Base-by-base conservation (phyloP, 768 basidiomycete species). In the Lactarius deliciosus region DNA sequence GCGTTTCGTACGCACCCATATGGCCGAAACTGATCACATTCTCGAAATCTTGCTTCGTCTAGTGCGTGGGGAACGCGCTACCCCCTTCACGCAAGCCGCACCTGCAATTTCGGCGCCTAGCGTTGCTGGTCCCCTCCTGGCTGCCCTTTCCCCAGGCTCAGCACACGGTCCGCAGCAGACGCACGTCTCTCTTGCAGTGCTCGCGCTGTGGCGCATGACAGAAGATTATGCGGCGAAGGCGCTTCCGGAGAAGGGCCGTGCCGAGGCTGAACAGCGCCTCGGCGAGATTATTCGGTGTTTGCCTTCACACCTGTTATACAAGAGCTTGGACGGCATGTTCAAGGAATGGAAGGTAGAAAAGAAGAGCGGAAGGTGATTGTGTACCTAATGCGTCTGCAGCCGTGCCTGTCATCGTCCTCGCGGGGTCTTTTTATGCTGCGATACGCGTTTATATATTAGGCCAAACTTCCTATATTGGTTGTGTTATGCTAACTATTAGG, bases 281-380 rank as follows among this genome's bases (percentile, higher is more conserved):
- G 90, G 91, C 20, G 95, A 98, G 78, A 92, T 99, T 70, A 90
- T 99, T 67, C 83, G 93, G 73, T 90, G 87, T 74, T 75, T 99
- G 69, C 96, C 97, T 38, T 87, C 88, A 36, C 90, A 93, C 75
- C 79, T 96, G 70, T 83, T 96, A 68, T 91, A 92, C 79, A 92
- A 92, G 78, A 92, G 91, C 73, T 76, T 98, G 75, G 97, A 99
- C 77, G 91, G 92, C 36, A 91, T 98, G 72, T 98, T 95, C 79
- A 92, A 92, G 74, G 94, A 96, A 74, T 93, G 91, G 91, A 81
- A 87, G 73, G 86, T 87, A 62, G 89, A 91, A 72, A 92, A 91
- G 80, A 92, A 91, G 77, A 86, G 88, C 55, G 78, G 88, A 50
- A 83, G 78, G 58, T 70, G 68, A 69, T 68, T 58, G 25, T 65